Conservation (phyloP, 257 asterid genomes). For the Solanum pimpinellifolium region DNA sequence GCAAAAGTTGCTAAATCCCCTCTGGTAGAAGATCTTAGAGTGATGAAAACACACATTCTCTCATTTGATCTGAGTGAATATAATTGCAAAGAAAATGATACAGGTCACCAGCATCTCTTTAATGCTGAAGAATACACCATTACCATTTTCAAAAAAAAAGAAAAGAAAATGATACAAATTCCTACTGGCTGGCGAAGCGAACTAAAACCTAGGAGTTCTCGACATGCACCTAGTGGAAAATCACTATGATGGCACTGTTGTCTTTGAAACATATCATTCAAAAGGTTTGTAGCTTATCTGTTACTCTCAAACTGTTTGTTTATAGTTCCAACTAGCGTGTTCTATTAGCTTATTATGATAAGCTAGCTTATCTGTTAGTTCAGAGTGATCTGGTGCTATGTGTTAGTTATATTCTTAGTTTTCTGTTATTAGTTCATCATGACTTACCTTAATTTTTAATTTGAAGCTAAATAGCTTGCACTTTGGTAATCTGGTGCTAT, state of each 20-base stretch:
- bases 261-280: background rate
- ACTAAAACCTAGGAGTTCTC: background rate
- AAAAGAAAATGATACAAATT: background rate
- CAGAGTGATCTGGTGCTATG: background rate
- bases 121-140: too few species aligned
- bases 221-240: background rate
- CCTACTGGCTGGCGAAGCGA: background rate
- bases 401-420: background rate
- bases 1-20: background rate
- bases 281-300: background rate
- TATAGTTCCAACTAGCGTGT: background rate
- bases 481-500: background rate
- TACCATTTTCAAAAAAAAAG: too few species aligned
- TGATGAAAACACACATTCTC: background rate
- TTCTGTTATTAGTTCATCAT: background rate
- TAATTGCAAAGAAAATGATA: background rate
- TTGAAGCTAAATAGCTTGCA: background rate
- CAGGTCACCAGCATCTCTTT: background rate
- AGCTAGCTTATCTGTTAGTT: background rate
- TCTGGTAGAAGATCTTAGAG: background rate
- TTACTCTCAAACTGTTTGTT: background rate
- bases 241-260: background rate
- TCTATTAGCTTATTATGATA: background rate
- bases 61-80: background rate
- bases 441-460: background rate